Conservation (phyloP, 495 filamentous ascomycete genomes). For the Daldinia bambusicola region DNA sequence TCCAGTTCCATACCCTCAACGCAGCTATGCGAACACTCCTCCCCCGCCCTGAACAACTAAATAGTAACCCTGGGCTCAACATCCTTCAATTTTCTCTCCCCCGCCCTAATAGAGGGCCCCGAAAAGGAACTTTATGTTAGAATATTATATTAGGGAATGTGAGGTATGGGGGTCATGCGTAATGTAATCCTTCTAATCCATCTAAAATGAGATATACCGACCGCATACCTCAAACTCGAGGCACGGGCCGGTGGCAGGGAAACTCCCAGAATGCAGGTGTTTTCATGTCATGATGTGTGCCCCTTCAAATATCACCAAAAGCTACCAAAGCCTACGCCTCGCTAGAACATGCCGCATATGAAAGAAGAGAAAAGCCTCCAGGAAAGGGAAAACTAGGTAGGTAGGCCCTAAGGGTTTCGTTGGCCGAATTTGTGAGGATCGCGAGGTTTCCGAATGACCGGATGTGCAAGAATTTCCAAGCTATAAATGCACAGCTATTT, state of each 20-base stretch:
- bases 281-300: constrained; percentile 44
- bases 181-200: constrained; percentile 43
- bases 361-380: constrained; percentile 24
- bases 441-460: constrained; percentile 13
- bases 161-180: constrained; percentile 24
- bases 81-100: constrained; percentile 24
- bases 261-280: constrained; percentile 45
- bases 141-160: constrained; percentile 48
- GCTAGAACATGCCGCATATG: constrained; percentile 51
- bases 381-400: constrained; percentile 22
- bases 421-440: constrained; percentile 1
- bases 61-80: constrained; percentile 8
- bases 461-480: constrained; percentile 33
- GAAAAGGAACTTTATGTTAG: constrained; percentile 30
- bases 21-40: constrained; percentile 6
- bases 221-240: constrained; percentile 25
- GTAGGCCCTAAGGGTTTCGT: neutral
- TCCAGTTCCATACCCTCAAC: constrained; percentile 9
- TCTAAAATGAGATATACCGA: constrained; percentile 43
- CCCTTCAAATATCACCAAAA: constrained; percentile 48
- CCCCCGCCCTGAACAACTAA: constrained; percentile 8
- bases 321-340: constrained; percentile 51
- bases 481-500: constrained; percentile 9
- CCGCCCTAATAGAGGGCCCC: constrained; percentile 1
- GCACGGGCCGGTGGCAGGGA: constrained; percentile 29